Evolutionary conservation across 352 stramenopile species (phyloP), one percentile per base, ranked within the genome.

Genomic region (Phytophthora vignae): DNA sequence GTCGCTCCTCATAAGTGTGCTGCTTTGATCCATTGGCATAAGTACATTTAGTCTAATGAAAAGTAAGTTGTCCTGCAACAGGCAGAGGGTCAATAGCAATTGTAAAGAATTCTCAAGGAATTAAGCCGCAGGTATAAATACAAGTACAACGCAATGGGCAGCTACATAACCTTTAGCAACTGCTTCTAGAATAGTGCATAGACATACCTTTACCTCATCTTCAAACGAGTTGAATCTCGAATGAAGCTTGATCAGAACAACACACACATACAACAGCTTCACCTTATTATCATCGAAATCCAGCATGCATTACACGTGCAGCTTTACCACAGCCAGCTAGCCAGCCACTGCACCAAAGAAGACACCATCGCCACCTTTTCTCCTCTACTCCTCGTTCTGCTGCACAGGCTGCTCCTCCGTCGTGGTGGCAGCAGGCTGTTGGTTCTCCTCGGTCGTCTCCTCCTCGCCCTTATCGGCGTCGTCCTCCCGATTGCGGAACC

Each of bases 401-500:
- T 68, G 55, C 36, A 42, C 44, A 59, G 66, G 22, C 22, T 25
- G 21, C 44, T 63, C 10, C 36, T 42, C 36, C 10, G 36, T 42
- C 36, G 36, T 42, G 9, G 36, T 42, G 36, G 36, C 27, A 31
- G 27, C 27, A 31, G 27, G 27, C 27, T 31, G 36, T 11, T 42
- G 40, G 12, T 48, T 48, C 55, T 55, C 60, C 19, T 31, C 36
- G 0, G 38, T 36, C 52, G 42, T 29, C 48, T 76, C 66, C 5
- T 78, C 40, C 40, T 78, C 71, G 17, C n/a, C 62, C n/a, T 48
- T 64, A 33, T 76, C 67, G 0, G 31, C 69, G 25, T 76, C 61
- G 17, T 78, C 46, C 49, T 79, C 67, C 14, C 67, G 61, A 40
- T 66, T 55, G 60, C 71, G 71, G 50, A 79, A 79, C 21, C 67